Evolutionary conservation across 768 basidiomycete species (phyloP), one percentile per base, ranked within the genome.

Genomic region (Agrocybe pediades): DNA sequence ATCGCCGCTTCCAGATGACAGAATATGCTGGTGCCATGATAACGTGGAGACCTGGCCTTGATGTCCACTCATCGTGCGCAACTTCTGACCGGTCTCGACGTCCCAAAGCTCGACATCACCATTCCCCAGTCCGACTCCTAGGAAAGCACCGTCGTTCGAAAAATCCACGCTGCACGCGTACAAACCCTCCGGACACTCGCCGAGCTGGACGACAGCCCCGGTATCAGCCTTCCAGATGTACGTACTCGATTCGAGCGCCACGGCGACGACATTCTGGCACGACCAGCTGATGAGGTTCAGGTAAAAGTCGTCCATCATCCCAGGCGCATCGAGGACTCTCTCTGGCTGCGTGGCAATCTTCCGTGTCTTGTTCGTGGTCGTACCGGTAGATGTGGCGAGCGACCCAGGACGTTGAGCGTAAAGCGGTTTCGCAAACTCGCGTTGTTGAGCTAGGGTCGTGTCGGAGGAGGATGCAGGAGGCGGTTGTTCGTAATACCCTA

Each of bases 81-180:
- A 74, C 65, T 88, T 90, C 62, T 85, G 82, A 0, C 84, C 83
- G 0, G 81, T 73, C 62, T 93, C 88, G 2, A 88, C 84, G 64
- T 98, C 96, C 92, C 95, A 97, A n/a, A 98, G 81, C 72, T 97
- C 94, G 30, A 98, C 90, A 3, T 88, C 87, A 0, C 95, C 96
- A 0, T 76, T 81, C 5, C 90, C 88, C 26, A 87, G 72, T 0
- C 93, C 95, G 27, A 96, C 73, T 2, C 88, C 92, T 19, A 98
- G 76, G 72, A 88, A 96, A 9, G 82, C 79, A 2, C 90, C 90
- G 61, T 90, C 90, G 20, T 82, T 84, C 8, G 90, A 90, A 65
- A 90, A 93, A 59, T 88, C 86, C 47, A 93, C 81, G 20, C 85
- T 81, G 30, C 88, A 84, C 44, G 92, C 85, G 53, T 89, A 92